Conservation (phyloP, 768 basidiomycete genomes). For the Boletus pseudo-olivaceus region DNA sequence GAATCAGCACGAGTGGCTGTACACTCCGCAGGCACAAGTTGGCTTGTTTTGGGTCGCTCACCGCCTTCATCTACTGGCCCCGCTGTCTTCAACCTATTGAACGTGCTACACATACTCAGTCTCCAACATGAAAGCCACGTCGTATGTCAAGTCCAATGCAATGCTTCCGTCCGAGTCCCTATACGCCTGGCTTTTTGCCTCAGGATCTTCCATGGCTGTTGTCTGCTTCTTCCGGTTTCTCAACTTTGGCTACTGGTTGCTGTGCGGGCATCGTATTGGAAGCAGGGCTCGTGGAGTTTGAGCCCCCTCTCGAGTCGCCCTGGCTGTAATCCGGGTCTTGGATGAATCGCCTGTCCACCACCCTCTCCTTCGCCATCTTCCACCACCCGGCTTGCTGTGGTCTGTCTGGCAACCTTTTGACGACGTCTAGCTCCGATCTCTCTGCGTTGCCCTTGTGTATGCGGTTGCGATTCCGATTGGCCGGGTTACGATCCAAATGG, state of each 20-base stretch:
- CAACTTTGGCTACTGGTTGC: constrained; percentile 3
- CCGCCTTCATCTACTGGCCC: neutral
- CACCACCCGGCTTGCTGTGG: neutral
- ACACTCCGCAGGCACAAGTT: neutral
- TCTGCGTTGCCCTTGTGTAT: neutral
- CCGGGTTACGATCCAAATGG: constrained; percentile 31
- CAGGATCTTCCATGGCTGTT: constrained; percentile 4
- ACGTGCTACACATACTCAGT: neutral
- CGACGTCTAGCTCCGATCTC: neutral
- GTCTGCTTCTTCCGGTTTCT: constrained; percentile 3
- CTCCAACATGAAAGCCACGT: neutral
- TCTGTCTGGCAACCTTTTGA: neutral
- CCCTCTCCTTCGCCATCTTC: neutral
- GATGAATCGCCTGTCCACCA: constrained; percentile 17
- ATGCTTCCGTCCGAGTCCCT: neutral
- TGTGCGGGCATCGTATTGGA: constrained; percentile 14
- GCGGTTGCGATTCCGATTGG: constrained; percentile 12
- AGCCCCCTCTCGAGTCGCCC: constrained; percentile 1
- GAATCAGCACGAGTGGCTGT: constrained; percentile 29
- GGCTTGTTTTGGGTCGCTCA: constrained; percentile 6
- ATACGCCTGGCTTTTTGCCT: neutral
- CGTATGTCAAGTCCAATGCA: neutral
- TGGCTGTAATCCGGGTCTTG: constrained; percentile 28
- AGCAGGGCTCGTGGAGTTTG: constrained; percentile 6
- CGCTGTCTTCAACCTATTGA: neutral